Evolutionary conservation across 305 asterid genomes (phyloP), one percentile per base, ranked within the genome.

Genomic region (Fraxinus nigra): DNA sequence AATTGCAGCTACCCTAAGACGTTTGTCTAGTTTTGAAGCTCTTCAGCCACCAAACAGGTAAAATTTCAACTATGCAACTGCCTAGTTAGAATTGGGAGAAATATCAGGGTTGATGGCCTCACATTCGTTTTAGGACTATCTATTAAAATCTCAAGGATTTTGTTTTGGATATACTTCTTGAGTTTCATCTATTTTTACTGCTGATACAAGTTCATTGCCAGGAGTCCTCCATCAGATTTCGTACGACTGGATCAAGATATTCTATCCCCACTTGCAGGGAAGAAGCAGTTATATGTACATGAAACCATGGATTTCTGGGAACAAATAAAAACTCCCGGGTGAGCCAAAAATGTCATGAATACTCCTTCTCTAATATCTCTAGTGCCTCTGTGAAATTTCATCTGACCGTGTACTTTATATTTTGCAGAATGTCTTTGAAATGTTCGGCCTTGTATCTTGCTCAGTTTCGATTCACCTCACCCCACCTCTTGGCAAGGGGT

Each of bases 261-360:
- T 76, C 83, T 94, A 78, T 89, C 98, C 26, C 98, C 98, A 67
- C 94, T 94, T 81, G 95, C 98, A 26, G 98, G 98, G 65, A 94
- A 92, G 85, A 91, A 89, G 89, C 91, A 94, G 85, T 89, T 94
- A 43, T 92, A 90, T 74, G 93, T 94, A 28, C 92, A 94, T 32
- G 98, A 94, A 88, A 94, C 98, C 48, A 79, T 54, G 88, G 96
- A 94, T 85, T 94, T 91, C 87, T 94, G 98, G 98, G 95, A 94
- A 84, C 98, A 94, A 87, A 92, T 94, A 63, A 94, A 94, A 85
- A 92, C 97, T 81, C 98, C 98, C 0, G 98, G 98, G 98, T 94
- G 86, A 84, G 89, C 77, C 67, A 82, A 82, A 77, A 72, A 65
- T 74, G 2, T 18, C 33, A 30, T 77, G 7, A 37, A 40, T 75